Percentiles rank a stretch among this genome's conserved stretches.
phyloP scores from a whole-genome alignment of 2,329 filamentous ascomycete genomes.

The Colletotrichum destructivum region DNA sequence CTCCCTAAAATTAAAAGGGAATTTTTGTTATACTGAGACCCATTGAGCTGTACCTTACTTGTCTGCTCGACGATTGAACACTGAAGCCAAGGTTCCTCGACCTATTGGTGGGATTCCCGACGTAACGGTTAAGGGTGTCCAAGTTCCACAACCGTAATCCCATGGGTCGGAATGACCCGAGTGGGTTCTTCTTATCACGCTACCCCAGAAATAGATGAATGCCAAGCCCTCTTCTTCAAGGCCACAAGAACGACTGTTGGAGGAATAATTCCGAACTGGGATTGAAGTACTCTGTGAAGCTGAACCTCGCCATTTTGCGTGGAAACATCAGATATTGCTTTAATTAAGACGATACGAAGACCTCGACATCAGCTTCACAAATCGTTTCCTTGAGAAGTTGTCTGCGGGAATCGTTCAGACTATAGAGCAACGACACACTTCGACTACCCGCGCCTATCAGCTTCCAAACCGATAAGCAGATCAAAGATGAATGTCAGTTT shows the following conservation, averaged over 20 bases:
- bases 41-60: no score
- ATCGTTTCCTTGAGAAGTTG: background rate
- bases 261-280: conserved; percentile 32
- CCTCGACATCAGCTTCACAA: no score
- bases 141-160: background rate
- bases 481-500: no score
- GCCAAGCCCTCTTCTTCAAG: conserved; percentile 17
- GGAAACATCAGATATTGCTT: no score
- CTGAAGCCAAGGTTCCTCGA: no score
- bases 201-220: conserved; percentile 25
- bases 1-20: no score
- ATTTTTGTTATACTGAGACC: no score
- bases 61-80: no score
- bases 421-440: background rate
- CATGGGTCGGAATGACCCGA: conserved; percentile 4
- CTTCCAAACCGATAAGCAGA: no score
- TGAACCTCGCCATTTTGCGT: no score
- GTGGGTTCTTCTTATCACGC: conserved; percentile 13
- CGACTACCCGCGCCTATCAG: background rate
- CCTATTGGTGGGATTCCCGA: no score
- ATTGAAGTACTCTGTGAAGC: background rate
- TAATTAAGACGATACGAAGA: conserved; percentile 9
- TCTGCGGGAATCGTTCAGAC: background rate
- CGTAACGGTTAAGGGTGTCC: no score
- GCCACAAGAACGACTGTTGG: conserved; percentile 25